Evolutionary conservation across 768 basidiomycete species (phyloP).

Genomic region (Amanita molliuscula): DNA sequence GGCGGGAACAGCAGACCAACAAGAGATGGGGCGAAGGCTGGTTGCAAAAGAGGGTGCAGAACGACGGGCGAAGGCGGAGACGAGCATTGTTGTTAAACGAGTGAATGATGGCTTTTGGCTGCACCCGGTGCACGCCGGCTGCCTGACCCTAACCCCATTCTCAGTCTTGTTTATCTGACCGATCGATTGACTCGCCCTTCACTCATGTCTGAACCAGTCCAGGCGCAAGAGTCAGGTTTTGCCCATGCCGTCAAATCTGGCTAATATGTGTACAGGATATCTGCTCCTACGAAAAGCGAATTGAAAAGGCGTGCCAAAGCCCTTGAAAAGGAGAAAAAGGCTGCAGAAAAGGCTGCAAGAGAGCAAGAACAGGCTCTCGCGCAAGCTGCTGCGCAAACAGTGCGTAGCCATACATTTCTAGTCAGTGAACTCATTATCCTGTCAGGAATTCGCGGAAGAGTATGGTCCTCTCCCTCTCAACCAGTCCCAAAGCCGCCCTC

Average conservation of each 20-base stretch:
- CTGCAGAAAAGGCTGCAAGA: constrained; percentile 76
- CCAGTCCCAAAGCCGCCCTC: constrained; percentile 76
- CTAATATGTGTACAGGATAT: neutral
- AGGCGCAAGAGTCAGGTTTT: constrained; percentile 13
- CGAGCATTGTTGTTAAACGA: constrained; percentile 27
- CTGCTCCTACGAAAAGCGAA: constrained; percentile 74
- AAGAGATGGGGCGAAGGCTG: constrained; percentile 43
- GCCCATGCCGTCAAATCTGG: neutral
- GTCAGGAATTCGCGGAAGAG: constrained; percentile 63
- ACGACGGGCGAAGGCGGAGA: constrained; percentile 44
- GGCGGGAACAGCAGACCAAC: constrained; percentile 75
- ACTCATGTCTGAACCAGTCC: constrained; percentile 20
- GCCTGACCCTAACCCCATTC: constrained; percentile 12
- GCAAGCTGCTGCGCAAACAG: constrained; percentile 55
- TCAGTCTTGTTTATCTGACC: constrained; percentile 10
- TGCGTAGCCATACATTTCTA: constrained; percentile 18
- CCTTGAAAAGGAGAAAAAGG: constrained; percentile 83
- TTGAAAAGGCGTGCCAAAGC: constrained; percentile 88
- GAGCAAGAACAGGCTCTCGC: constrained; percentile 65
- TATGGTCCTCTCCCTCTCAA: constrained; percentile 88
- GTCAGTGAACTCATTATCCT: constrained; percentile 3
- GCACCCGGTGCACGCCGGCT: neutral
- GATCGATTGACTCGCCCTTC: neutral
- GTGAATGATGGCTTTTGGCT: constrained; percentile 1
- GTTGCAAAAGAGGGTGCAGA: constrained; percentile 25